A percentile compares a stretch with the other conserved stretches of the same genome.
Conservation (phyloP, 2,329 filamentous ascomycete genomes). For the Fusarium protoensiforme region DNA sequence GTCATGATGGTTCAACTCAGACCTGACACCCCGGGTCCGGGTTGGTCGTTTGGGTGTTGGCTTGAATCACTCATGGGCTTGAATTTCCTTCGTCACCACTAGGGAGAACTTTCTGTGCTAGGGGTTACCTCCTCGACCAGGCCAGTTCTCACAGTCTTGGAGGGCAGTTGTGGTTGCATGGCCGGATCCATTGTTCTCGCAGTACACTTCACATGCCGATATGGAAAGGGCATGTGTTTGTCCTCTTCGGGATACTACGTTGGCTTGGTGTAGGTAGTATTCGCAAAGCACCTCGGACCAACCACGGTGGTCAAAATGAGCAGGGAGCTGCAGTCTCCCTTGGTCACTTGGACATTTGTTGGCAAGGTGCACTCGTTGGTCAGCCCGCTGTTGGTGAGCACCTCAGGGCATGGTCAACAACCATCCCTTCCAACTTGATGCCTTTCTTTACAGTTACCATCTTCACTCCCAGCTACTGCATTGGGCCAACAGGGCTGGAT, state of each 20-base stretch:
- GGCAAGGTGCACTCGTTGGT: neutral
- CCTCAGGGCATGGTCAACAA: neutral
- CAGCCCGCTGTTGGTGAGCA: neutral
- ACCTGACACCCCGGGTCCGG: neutral
- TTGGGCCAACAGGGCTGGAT: neutral
- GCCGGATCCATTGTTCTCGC: neutral
- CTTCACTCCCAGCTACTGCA: neutral
- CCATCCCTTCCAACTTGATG: neutral
- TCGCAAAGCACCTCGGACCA: neutral
- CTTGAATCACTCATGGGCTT: neutral
- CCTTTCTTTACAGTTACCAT: neutral
- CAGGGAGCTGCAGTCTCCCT: neutral
- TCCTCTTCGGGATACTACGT: neutral
- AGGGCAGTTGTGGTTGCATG: neutral
- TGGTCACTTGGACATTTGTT: neutral
- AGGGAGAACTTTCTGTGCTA: neutral
- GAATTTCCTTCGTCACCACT: neutral
- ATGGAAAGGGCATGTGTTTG: neutral
- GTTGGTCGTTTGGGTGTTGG: neutral
- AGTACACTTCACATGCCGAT: neutral
- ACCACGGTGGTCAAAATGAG: neutral
- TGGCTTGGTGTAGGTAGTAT: neutral
- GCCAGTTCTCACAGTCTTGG: neutral
- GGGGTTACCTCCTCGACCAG: neutral
- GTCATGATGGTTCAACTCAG: too few relatives aligned